Evolutionary conservation across 371 early-diverging fungal species (phyloP), one percentile per base, ranked within the genome.

Genomic region (Mortierella sp.): DNA sequence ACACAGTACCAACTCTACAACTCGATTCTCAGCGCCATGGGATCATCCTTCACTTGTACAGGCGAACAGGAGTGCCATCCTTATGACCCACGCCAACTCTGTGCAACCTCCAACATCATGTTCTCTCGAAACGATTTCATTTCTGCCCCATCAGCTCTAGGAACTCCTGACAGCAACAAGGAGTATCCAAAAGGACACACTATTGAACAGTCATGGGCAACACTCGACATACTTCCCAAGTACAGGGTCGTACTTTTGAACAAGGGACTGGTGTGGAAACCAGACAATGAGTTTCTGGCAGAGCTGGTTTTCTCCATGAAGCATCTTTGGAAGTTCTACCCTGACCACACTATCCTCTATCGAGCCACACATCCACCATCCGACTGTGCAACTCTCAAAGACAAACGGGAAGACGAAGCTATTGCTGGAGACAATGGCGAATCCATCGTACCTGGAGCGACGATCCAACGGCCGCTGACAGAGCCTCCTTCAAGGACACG

Each of bases 1-100:
- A 79, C 83, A 0, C 86, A 85, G 40, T 85, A 81, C 56, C 86
- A 87, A 57, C 67, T 85, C 19, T 87, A 87, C 63, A 87, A 88
- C 31, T 49, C 85, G 1, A 53, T 87, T 24, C 63, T 86, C 46
- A 83, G 85, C 60, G 70, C 80, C 7, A 69, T 84, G 22, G 70
- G 84, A 28, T 80, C 81, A 54, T 81, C 80, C 0, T 81, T 81
- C 13, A 81, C 70, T 17, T 88, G 87, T 52, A 83, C 79, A 74
- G 86, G 89, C 17, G 89, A 87, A 60, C 57, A 81, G 22, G 82
- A 80, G 28, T 88, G 89, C 73, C 82, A 67, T 8, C 46, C 59
- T 8, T 39, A 40, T 3, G 27, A 13, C 9, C 60, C 77, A 9
- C 71, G 67, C 8, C 45, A 29, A 3, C 57, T 69, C 41, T 74